A percentile compares a stretch with the other conserved stretches of the same genome.
These are phyloP conservation scores for Epithemia pelagica DNA, from an alignment of 108 stramenopile species.

Conservation along the genomic window DNA sequence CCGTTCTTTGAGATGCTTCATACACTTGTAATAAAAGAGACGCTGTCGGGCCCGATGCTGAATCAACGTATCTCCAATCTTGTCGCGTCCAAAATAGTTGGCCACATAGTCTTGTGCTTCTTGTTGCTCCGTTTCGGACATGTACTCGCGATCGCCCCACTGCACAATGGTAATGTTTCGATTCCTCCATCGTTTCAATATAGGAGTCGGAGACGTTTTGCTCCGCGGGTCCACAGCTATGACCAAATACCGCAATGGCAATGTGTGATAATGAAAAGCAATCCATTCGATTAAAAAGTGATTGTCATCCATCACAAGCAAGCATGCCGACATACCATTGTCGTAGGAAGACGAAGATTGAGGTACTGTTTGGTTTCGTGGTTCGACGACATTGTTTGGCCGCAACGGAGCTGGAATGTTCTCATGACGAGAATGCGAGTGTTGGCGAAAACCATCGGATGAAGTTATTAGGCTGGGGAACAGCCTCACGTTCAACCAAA, in stretches of 20 bases:
- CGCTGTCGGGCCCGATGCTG: slow-evolving; percentile 38
- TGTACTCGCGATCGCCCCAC: slow-evolving; percentile 26
- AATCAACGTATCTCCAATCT: slow-evolving; percentile 11
- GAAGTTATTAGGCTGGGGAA: no score
- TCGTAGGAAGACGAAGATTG: slow-evolving; percentile 2
- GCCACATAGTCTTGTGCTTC: slow-evolving; percentile 13
- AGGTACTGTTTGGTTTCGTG: no score
- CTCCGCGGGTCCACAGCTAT: slow-evolving; percentile 36
- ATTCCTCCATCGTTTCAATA: slow-evolving; percentile 31
- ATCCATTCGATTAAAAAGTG: slow-evolving; percentile 48
- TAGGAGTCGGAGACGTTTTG: slow-evolving; percentile 23
- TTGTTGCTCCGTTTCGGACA: slow-evolving; percentile 13
- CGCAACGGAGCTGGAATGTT: no score
- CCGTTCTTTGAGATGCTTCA: slow-evolving; percentile 23
- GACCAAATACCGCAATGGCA: slow-evolving; percentile 34
- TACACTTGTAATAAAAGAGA: slow-evolving; percentile 42
- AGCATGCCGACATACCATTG: slow-evolving; percentile 35
- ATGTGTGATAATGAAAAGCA: slow-evolving; percentile 46
- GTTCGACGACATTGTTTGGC: no score
- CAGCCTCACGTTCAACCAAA: no score
- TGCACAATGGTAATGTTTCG: slow-evolving; percentile 23
- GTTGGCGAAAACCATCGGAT: no score
- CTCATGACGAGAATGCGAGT: no score
- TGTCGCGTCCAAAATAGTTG: slow-evolving; percentile 14
- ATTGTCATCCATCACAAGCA: slow-evolving; percentile 60